Evolutionary conservation across 2,329 filamentous ascomycete species (phyloP), one percentile per base, ranked within the genome.

Genomic region (Furcasterigmium sp.): DNA sequence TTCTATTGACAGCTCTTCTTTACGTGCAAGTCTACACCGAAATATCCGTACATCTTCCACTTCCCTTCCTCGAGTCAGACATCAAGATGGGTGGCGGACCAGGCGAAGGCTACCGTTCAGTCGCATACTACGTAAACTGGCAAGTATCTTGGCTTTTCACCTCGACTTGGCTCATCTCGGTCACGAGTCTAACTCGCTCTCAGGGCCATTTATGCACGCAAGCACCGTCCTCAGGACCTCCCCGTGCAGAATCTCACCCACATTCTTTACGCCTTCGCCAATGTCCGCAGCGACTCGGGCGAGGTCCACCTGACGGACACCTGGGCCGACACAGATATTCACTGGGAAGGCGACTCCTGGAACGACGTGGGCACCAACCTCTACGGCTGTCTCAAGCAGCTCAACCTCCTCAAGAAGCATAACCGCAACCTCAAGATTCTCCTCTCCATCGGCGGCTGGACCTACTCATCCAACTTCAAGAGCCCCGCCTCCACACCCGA

Each of bases 371-470:
- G 87, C 38, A 85, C 76, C 47, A 95, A 96, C 61, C 72, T 94
- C 28, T 95, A 94, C 60, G 91, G 91, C 41, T 91, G 87, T 60
- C 63, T 93, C 50, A 95, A 95, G 70, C 89, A 95, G 66, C 77
- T 95, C 28, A 88, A 87, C 61, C 72, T 95, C 2, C 76, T 91
- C 37, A 96, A 96, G 70, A 79, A 80, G 51, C 72, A 76, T 48
- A 87, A 95, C 63, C 84, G 89, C 38, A 83, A 91, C 53, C 73
- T 96, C 48, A 95, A 95, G 63, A 72, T 93, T 4, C 74, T 96
- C 11, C 76, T 96, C 5, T 90, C 85, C 42, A 87, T 96, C 48
- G 91, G 91, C 48, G 91, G 91, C 40, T 96, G 90, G 90, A 95
- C 90, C 0, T 95, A 95, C 63, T 87, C 84, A 49, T 70, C 78